A percentile compares a stretch with the other conserved stretches of the same genome.
These are phyloP conservation scores for Stentor coeruleus DNA, from an alignment of 73 alveolate genomes.

Conservation along the genomic window DNA sequence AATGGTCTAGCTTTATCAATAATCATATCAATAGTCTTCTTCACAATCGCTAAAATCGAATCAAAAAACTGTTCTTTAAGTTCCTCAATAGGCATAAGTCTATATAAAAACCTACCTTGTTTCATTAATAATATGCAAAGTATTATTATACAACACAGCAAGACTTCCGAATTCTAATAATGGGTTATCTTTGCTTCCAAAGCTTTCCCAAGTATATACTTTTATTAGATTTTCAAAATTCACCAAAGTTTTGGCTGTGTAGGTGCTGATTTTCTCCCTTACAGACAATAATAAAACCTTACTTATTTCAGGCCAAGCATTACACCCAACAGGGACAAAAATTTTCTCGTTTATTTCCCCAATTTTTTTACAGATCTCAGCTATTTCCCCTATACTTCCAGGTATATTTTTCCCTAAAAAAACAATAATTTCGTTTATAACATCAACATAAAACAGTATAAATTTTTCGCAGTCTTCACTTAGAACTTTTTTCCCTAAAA, in stretches of 20 bases:
- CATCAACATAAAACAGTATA: neutral
- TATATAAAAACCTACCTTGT: neutral
- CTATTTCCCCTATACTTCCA: neutral
- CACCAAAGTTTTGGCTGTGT: neutral
- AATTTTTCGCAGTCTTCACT: neutral
- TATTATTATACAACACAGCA: constrained; percentile 3
- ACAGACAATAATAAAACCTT: neutral
- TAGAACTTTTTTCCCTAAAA: neutral
- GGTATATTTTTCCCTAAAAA: neutral
- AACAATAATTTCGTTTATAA: neutral
- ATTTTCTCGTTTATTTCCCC: neutral
- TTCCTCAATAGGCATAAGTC: neutral
- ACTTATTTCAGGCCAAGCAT: neutral
- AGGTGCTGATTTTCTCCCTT: neutral
- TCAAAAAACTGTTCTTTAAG: neutral
- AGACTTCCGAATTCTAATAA: constrained; percentile 16
- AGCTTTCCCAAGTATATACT: neutral
- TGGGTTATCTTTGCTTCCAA: neutral
- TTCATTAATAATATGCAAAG: constrained; percentile 10
- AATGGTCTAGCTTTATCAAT: neutral
- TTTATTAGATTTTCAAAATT: neutral
- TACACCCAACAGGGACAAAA: neutral
- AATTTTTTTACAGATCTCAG: neutral
- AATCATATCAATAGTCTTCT: neutral
- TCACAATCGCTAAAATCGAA: neutral